Evolutionary conservation across 169 alveolate genomes (phyloP).

Genomic region (Cryptosporidium bovis): DNA sequence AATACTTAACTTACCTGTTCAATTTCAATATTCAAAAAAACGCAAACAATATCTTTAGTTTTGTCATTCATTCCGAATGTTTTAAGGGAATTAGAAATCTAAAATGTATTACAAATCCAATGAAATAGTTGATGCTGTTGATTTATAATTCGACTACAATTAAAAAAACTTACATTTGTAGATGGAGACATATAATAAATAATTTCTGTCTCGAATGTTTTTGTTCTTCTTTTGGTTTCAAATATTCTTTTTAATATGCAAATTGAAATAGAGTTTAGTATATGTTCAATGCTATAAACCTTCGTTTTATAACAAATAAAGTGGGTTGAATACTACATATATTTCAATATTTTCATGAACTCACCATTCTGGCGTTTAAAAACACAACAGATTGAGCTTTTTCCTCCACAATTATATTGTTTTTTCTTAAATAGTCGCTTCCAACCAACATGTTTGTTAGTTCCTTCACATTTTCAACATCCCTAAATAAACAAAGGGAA

Average conservation of each 20-base stretch:
- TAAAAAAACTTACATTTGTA: slow-evolving; percentile 52
- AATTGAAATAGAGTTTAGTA: slow-evolving; percentile 14
- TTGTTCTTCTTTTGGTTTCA: slow-evolving; percentile 37
- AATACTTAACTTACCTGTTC: slow-evolving; percentile 6
- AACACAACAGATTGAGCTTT: background rate
- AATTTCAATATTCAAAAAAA: slow-evolving; percentile 26
- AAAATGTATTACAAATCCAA: background rate
- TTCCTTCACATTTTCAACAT: slow-evolving; percentile 20
- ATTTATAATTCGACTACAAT: background rate
- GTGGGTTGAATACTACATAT: background rate
- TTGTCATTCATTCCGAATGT: slow-evolving; percentile 45
- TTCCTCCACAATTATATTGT: background rate
- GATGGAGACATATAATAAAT: slow-evolving; percentile 66
- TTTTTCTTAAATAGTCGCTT: background rate
- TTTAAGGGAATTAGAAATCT: slow-evolving; percentile 43
- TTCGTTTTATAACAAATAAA: background rate
- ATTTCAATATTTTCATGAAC: background rate
- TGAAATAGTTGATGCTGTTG: background rate
- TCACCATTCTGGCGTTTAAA: slow-evolving; percentile 60
- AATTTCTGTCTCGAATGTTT: slow-evolving; percentile 58
- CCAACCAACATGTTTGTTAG: background rate
- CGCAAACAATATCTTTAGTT: slow-evolving; percentile 18
- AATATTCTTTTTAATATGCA: slow-evolving; percentile 27
- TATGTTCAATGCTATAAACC: slow-evolving; percentile 62
- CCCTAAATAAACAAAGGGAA: slow-evolving; percentile 44